Evolutionary conservation across 2,329 filamentous ascomycete genomes (phyloP), one percentile per base, ranked within the genome.

Genomic region (Apiospora aurea): DNA sequence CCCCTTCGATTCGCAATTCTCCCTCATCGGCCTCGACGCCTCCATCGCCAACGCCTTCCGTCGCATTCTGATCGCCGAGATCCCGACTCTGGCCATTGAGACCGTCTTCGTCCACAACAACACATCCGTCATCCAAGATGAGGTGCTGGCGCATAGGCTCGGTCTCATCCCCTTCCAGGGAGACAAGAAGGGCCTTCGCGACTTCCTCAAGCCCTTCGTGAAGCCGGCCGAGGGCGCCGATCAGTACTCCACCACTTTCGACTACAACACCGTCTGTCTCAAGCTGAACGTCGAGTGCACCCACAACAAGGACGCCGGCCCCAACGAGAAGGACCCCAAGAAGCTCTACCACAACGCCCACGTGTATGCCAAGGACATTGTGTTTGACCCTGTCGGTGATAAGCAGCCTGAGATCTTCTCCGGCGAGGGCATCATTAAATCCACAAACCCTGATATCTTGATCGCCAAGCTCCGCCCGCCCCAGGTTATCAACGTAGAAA

Each of bases 41-140:
- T 92, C 94, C 71, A 91, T 99, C 80, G 94, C 96, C 79, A 99
- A 99, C 82, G 96, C 97, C 79, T 97, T 98, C 87, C 95, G 96
- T 73, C 94, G 96, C 78, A 98, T 98, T 78, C 89, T 98, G 78
- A 93, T 99, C 82, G 90, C 96, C 76, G 97, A 99, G 85, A 93
- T 99, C 70, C 95, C 96, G 24, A 96, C 95, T 2, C 89, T 99
- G 66, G 96, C 97, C 76, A 95, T 99, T 79, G 96, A 99, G 86
- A 92, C 91, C 74, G 94, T 97, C 80, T 99, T 93, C 84, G 91
- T 98, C 75, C 90, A 94, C 81, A 97, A 98, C 87, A 99, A 99
- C 87, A 98, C 96, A 69, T 97, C 94, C 6, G 95, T 99, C 47
- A 96, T 99, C 79, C 96, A 98, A 82, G 96, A 99, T 81, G 96